Percentiles rank a stretch among this genome's conserved stretches.
Evolutionary conservation across 208 protist species (phyloP).

Genomic region (Borovskyia barvae): DNA sequence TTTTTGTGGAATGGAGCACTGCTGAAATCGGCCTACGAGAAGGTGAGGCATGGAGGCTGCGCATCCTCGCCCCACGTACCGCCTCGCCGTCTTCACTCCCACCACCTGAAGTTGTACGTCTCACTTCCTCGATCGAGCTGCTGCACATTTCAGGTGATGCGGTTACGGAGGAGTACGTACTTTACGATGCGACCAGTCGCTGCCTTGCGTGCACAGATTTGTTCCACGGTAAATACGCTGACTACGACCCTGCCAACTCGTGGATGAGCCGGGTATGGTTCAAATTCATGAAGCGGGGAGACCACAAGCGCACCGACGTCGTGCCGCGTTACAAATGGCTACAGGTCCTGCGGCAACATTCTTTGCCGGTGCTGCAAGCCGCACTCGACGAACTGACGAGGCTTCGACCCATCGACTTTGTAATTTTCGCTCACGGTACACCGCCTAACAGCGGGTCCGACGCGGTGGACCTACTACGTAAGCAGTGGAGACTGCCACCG

Average conservation of each 20-base stretch:
- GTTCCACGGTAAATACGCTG: constrained; percentile 80
- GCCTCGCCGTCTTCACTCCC: background rate
- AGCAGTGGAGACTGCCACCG: constrained; percentile 63
- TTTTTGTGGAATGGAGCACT: constrained; percentile 11
- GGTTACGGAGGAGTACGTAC: constrained; percentile 69
- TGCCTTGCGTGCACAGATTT: constrained; percentile 75
- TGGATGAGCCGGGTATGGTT: constrained; percentile 91
- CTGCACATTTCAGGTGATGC: constrained; percentile 65
- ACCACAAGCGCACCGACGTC: constrained; percentile 71
- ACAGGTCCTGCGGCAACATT: constrained; percentile 49
- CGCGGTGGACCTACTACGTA: constrained; percentile 47
- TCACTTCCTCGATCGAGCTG: constrained; percentile 68
- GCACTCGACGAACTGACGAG: constrained; percentile 59
- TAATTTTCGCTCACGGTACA: constrained; percentile 73
- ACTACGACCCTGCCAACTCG: constrained; percentile 83
- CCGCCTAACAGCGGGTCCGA: constrained; percentile 44
- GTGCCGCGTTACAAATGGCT: constrained; percentile 77
- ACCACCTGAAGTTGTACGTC: constrained; percentile 16
- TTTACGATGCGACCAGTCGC: constrained; percentile 56
- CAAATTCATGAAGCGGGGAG: constrained; percentile 83
- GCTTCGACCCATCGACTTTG: constrained; percentile 34
- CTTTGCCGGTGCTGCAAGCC: constrained; percentile 33
- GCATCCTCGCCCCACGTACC: constrained; percentile 19
- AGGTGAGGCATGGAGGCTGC: constrained; percentile 35
- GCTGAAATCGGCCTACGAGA: constrained; percentile 32